Base-by-base conservation (phyloP, 208 protist species). In the Trypanosoma melophagium region DNA sequence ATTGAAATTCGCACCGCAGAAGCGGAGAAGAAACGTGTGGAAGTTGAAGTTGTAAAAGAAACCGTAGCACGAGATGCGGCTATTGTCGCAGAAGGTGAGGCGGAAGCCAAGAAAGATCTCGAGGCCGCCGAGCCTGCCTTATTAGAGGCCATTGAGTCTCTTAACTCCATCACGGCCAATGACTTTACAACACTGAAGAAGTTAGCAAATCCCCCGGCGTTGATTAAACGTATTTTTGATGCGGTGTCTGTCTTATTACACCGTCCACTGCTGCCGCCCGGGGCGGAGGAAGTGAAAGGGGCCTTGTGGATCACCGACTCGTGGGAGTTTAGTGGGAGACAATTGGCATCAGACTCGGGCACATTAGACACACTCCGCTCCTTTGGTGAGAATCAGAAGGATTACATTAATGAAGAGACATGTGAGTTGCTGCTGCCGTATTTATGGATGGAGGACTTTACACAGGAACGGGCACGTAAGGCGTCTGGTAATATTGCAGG, bases 161-260 rank as follows among this genome's bases (percentile, higher is more conserved):
- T 99, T 35, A 93, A 98, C 73, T 91, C 88, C 58, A 98, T 99
- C 66, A 95, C 82, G 22, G 66, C 95, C 7, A 84, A 87, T 66
- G 96, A 98, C 60, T 98, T 99, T 67, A 81, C 94, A 54, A 97
- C 79, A 51, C 73, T 99, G 54, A 98, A 98, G 81, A 96, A 94
- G 73, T 81, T 99, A 21, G 87, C 94, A 14, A 97, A 97, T 74
- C 98, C 98, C 35, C 97, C 97, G 22, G 85, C 95, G 54, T 77
- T 99, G 31, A 98, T 99, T 74, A 98, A 98, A 82, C 88, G 95
- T 68, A 97, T 99, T 78, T 96, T 99, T 74, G 98, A 99, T 76
- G 90, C 94, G 60, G 98, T 99, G n/a, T 89, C 96, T 12, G 94
- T 99, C 28, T 74, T 98, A 61, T 82, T 94, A 54, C 84, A 94